A percentile compares a stretch with the other conserved stretches of the same genome.
Conservation (phyloP, 2,329 filamentous ascomycete species). For the Xylaria hypoxylon region DNA sequence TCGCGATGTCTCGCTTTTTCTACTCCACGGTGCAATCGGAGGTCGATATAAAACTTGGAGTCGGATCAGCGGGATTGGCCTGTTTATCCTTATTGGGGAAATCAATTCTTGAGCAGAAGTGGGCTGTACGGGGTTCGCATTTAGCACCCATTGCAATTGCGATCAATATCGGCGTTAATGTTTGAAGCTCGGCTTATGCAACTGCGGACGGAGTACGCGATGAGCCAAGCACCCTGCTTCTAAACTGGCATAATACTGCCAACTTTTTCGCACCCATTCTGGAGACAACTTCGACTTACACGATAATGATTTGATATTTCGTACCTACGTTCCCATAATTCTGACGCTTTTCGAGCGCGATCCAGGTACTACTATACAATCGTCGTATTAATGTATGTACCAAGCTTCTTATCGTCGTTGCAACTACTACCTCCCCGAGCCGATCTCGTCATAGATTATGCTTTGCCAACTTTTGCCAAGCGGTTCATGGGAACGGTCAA, state of each 20-base stretch:
- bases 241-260: background rate
- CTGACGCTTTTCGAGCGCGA: background rate
- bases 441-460: background rate
- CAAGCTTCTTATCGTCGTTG: constrained; percentile 16
- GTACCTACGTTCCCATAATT: background rate
- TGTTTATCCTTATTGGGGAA: constrained; percentile 3
- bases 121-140: background rate
- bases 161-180: background rate
- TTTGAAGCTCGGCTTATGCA: background rate
- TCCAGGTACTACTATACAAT: background rate
- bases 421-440: background rate
- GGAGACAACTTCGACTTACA: constrained; percentile 7
- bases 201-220: constrained; percentile 32
- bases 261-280: constrained; percentile 2
- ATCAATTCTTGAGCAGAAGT: background rate
- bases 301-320: background rate
- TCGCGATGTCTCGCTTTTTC: constrained; percentile 18
- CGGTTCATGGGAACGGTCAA: background rate
- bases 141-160: background rate
- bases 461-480: background rate
- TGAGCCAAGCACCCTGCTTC: constrained; percentile 8
- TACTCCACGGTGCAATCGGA: constrained; percentile 2
- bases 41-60: constrained; percentile 1
- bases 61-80: background rate
- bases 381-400: background rate